phyloP scores from a whole-genome alignment of 768 basidiomycete species.

The Suillus discolor region DNA sequence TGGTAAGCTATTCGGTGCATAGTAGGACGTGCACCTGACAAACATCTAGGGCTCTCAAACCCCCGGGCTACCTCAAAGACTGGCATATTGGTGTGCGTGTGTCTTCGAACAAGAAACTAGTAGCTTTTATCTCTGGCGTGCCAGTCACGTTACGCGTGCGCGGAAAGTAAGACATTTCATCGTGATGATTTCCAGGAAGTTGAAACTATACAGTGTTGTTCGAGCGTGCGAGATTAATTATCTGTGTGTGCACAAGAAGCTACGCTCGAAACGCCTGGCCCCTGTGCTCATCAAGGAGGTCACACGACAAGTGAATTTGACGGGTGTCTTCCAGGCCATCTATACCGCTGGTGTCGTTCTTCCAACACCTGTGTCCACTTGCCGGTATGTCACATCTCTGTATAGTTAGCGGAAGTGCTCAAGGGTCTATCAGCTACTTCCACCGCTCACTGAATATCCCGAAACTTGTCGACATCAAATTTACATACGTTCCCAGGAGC shows the following conservation, averaged over 20 bases:
- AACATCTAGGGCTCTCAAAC: conserved; percentile 79
- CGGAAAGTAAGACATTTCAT: conserved; percentile 57
- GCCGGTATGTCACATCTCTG: conserved; percentile 50
- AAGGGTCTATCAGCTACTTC: conserved; percentile 62
- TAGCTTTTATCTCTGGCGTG: conserved; percentile 95
- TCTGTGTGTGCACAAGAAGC: conserved; percentile 96
- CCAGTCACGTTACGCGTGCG: conserved; percentile 87
- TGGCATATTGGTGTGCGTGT: conserved; percentile 98
- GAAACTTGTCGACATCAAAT: conserved; percentile 89
- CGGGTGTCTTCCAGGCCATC: conserved; percentile 93
- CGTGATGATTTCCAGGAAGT: conserved; percentile 4
- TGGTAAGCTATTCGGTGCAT: conserved; percentile 57
- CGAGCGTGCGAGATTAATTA: conserved; percentile 92
- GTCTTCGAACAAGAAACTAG: conserved; percentile 86
- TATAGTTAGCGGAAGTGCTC: conserved; percentile 7
- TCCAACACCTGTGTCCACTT: conserved; percentile 90
- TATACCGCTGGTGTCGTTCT: conserved; percentile 94
- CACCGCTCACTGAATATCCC: conserved; percentile 91
- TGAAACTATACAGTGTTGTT: conserved; percentile 53
- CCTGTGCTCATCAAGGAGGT: conserved; percentile 98
- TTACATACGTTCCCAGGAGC: conserved; percentile 83
- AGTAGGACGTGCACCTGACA: not conserved
- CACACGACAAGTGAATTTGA: conserved; percentile 87
- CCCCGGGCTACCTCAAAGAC: conserved; percentile 89
- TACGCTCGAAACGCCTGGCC: conserved; percentile 91